Conservation (phyloP, 192 early-diverging fungal genomes). For the Linnemannia schmuckeri region DNA sequence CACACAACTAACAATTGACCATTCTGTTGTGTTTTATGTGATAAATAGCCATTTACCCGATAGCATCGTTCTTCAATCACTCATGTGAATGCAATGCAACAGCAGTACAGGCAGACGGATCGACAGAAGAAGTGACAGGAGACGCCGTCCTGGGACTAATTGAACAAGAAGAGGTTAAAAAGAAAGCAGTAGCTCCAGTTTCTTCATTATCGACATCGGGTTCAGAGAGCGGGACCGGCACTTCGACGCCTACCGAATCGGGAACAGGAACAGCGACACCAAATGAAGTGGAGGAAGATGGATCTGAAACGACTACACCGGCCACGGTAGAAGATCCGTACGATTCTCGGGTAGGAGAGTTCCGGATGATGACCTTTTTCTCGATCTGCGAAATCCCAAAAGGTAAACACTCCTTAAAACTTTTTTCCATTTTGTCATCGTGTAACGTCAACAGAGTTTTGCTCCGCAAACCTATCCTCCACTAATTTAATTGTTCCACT, state of each 20-base stretch:
- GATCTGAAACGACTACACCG: slow-evolving; percentile 6
- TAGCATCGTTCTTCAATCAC: slow-evolving; percentile 78
- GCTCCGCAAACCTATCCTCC: neutral
- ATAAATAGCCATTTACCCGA: slow-evolving; percentile 68
- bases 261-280: neutral
- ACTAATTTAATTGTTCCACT: slow-evolving; percentile 31
- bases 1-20: neutral
- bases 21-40: slow-evolving; percentile 35
- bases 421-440: too few relatives aligned
- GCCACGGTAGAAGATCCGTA: slow-evolving; percentile 3
- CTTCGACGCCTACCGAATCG: neutral
- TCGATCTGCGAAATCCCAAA: slow-evolving; percentile 35
- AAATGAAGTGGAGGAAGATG: slow-evolving; percentile 31
- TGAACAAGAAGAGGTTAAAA: neutral
- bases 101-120: slow-evolving; percentile 47
- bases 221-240: neutral
- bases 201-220: slow-evolving; percentile 52
- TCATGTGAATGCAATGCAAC: slow-evolving; percentile 69
- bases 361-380: slow-evolving; percentile 54
- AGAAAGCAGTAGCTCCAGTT: neutral
- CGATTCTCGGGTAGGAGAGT: slow-evolving; percentile 17
- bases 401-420: slow-evolving; percentile 14
- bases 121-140: slow-evolving; percentile 15
- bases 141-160: slow-evolving; percentile 21
- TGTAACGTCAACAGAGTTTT: neutral